Evolutionary conservation across 2,329 filamentous ascomycete species (phyloP).

Genomic region (Bipolaris bicolor): DNA sequence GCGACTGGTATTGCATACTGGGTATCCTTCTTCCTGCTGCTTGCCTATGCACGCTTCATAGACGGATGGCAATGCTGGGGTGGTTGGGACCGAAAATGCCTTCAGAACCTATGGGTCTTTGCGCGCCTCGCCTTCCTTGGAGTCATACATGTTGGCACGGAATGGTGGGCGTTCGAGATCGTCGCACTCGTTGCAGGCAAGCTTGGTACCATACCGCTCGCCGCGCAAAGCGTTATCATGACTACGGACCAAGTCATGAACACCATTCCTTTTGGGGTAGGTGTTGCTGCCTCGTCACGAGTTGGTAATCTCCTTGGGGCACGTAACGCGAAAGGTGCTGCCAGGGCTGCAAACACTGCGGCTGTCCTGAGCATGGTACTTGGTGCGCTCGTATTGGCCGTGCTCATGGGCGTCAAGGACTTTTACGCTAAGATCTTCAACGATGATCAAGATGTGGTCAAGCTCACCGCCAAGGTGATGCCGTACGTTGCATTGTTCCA

Average conservation of each 20-base stretch:
- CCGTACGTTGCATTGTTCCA: conserved; percentile 89
- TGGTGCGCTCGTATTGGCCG: conserved; percentile 69
- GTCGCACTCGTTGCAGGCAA: conserved; percentile 82
- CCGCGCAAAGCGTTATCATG: conserved; percentile 89
- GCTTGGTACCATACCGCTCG: conserved; percentile 77
- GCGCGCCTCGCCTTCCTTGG: conserved; percentile 76
- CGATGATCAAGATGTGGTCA: conserved; percentile 73
- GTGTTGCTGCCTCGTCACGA: conserved; percentile 77
- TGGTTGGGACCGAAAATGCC: conserved; percentile 68
- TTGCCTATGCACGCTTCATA: conserved; percentile 74
- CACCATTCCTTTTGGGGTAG: conserved; percentile 85
- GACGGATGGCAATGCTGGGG: conserved; percentile 80
- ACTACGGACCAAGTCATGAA: conserved; percentile 84
- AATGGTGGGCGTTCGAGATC: conserved; percentile 96
- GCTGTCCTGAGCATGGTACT: conserved; percentile 74
- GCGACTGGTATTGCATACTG: conserved; percentile 87
- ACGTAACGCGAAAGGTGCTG: conserved; percentile 67
- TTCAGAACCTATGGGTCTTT: conserved; percentile 74
- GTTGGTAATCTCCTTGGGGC: conserved; percentile 82
- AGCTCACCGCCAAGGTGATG: conserved; percentile 76
- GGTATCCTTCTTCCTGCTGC: conserved; percentile 77
- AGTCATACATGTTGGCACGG: conserved; percentile 82
- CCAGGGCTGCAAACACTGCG: conserved; percentile 74
- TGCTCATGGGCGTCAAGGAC: conserved; percentile 73
- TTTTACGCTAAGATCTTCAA: conserved; percentile 83